These are phyloP conservation scores for Scheffersomyces parashehatae DNA, from an alignment of 1,139 yeast species.

Conservation along the genomic window DNA sequence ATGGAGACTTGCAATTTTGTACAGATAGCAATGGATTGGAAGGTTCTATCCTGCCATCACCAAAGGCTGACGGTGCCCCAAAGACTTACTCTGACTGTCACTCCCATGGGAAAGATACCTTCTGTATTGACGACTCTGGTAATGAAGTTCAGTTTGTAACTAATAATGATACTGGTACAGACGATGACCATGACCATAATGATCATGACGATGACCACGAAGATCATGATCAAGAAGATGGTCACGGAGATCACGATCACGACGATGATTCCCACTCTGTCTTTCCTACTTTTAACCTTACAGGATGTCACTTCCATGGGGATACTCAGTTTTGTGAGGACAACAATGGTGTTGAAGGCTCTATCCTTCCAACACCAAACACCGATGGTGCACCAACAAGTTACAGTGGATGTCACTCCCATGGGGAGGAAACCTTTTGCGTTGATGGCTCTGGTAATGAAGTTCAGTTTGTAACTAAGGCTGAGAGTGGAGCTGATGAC, in stretches of 20 bases:
- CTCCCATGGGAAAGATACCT: constrained; percentile 3
- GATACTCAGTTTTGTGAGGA: constrained; percentile 23
- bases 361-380: constrained; percentile 27
- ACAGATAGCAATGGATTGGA: constrained; percentile 26
- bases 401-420: constrained; percentile 31
- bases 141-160: constrained; percentile 7
- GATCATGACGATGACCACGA: no score
- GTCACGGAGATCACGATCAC: no score
- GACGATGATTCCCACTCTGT: no score
- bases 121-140: constrained; percentile 3
- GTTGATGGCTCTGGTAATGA: constrained; percentile 18
- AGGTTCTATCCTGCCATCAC: constrained; percentile 29
- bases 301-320: constrained; percentile 32
- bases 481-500: not conserved
- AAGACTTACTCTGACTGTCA: constrained; percentile 9
- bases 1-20: constrained; percentile 24
- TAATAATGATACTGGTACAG: not conserved
- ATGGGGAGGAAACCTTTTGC: constrained; percentile 26
- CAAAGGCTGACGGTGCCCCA: constrained; percentile 19
- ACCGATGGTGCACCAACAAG: constrained; percentile 18
- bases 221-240: no score
- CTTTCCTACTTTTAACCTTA: constrained; percentile 6
- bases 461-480: constrained; percentile 21
- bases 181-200: no score
- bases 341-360: constrained; percentile 28